These are phyloP conservation scores for Fusarium sp. DNA, from an alignment of 2,329 filamentous ascomycete species.

Conservation along the genomic window DNA sequence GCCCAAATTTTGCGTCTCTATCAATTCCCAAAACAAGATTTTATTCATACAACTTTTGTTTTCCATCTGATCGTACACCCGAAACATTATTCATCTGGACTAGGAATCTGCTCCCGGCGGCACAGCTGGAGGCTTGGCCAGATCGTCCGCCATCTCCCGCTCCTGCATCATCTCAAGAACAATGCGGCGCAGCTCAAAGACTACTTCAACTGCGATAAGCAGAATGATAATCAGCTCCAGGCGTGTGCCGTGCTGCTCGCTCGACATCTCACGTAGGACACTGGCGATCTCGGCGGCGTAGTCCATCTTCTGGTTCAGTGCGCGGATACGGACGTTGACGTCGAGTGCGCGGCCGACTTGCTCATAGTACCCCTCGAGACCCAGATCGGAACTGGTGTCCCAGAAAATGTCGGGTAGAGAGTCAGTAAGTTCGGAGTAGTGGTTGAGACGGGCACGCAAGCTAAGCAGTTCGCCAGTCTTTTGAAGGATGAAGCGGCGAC, in stretches of 20 bases:
- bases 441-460: slow-evolving; percentile 92
- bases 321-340: slow-evolving; percentile 90
- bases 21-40: slow-evolving; percentile 18
- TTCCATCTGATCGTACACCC: slow-evolving; percentile 28
- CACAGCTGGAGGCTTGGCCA: slow-evolving; percentile 9
- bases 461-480: slow-evolving; percentile 94
- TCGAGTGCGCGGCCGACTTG: slow-evolving; percentile 92
- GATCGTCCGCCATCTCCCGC: slow-evolving; percentile 47
- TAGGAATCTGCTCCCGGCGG: background rate
- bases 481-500: slow-evolving; percentile 85
- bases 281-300: slow-evolving; percentile 96
- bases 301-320: slow-evolving; percentile 96
- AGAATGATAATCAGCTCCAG: slow-evolving; percentile 97
- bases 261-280: slow-evolving; percentile 88
- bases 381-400: slow-evolving; percentile 90
- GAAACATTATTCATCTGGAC: background rate
- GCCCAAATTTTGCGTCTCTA: slow-evolving; percentile 2
- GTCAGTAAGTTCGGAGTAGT: slow-evolving; percentile 97
- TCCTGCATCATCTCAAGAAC: slow-evolving; percentile 72
- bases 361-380: slow-evolving; percentile 94
- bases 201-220: slow-evolving; percentile 92
- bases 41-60: slow-evolving; percentile 10
- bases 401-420: slow-evolving; percentile 96
- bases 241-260: slow-evolving; percentile 88
- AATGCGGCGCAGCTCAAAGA: slow-evolving; percentile 85